phyloP scores from a whole-genome alignment of 805 yeast species.

The Cyberlindnera meyerae region DNA sequence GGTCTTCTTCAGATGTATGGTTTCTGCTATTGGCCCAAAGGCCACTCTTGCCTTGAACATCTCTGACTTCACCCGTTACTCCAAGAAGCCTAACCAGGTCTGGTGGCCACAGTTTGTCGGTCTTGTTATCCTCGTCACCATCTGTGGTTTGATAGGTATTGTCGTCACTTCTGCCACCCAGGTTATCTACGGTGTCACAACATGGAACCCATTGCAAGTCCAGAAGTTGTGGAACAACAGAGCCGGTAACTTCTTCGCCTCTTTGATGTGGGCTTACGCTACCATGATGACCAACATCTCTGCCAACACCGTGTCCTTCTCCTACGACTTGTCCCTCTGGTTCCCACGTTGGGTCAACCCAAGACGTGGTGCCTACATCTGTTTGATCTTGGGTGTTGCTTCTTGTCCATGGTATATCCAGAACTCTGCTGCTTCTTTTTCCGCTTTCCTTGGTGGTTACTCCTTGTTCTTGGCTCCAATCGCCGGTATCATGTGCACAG shows the following conservation, averaged over 20 bases:
- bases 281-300: slow-evolving; percentile 65
- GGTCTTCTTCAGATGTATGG: slow-evolving; percentile 25
- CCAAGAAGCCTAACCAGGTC: slow-evolving; percentile 28
- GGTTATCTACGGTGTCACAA: slow-evolving; percentile 32
- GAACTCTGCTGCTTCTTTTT: slow-evolving; percentile 58
- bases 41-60: slow-evolving; percentile 35
- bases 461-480: slow-evolving; percentile 75
- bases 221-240: slow-evolving; percentile 30
- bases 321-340: slow-evolving; percentile 52
- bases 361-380: slow-evolving; percentile 58
- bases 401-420: slow-evolving; percentile 71
- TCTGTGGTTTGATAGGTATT: slow-evolving; percentile 30
- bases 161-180: slow-evolving; percentile 34
- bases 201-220: slow-evolving; percentile 41
- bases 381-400: slow-evolving; percentile 61
- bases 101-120: slow-evolving; percentile 31
- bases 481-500: slow-evolving; percentile 59
- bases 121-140: slow-evolving; percentile 24
- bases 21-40: slow-evolving; percentile 31
- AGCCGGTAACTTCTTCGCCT: slow-evolving; percentile 23
- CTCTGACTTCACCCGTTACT: slow-evolving; percentile 36
- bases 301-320: slow-evolving; percentile 58
- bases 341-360: slow-evolving; percentile 56
- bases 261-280: slow-evolving; percentile 21
- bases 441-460: slow-evolving; percentile 72